Percentiles rank a stretch among this genome's conserved stretches.
Evolutionary conservation across 164 flowering plant species (phyloP).

Genomic region (Warburgia ugandensis): DNA sequence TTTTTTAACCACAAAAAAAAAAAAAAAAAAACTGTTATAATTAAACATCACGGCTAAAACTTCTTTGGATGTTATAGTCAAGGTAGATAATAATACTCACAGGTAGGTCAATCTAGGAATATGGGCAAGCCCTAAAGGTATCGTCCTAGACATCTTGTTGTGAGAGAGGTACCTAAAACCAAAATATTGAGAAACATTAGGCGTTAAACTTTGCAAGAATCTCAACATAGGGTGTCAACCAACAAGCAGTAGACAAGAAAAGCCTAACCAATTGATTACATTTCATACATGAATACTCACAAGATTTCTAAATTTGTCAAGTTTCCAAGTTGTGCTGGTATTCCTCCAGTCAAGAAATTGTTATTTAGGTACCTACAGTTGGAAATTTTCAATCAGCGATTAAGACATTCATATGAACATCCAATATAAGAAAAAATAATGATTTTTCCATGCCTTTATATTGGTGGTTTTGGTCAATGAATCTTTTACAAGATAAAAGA

Average conservation of each 20-base stretch:
- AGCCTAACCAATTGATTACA: not conserved
- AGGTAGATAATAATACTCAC: constrained; percentile 41
- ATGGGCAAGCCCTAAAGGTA: constrained; percentile 70
- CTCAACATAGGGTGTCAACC: not conserved
- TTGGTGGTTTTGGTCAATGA: no score
- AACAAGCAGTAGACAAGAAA: not conserved
- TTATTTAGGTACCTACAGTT: constrained; percentile 69
- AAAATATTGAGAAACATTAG: constrained; percentile 14
- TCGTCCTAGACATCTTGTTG: constrained; percentile 85
- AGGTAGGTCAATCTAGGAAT: constrained; percentile 70
- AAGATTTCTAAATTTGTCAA: constrained; percentile 73
- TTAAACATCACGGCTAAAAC: not conserved
- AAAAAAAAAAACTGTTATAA: not conserved
- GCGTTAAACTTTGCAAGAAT: not conserved
- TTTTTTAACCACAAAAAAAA: not conserved
- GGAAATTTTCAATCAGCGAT: not conserved
- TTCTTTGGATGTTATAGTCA: not conserved
- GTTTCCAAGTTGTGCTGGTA: constrained; percentile 87
- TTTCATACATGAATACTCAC: constrained; percentile 8
- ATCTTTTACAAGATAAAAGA: no score
- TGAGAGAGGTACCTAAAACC: constrained; percentile 66
- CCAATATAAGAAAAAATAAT: no score
- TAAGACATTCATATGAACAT: no score
- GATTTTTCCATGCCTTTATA: no score
- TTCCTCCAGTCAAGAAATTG: constrained; percentile 85